Percentiles rank a stretch among this genome's conserved stretches.
Conservation (phyloP, 371 early-diverging fungal species). For the Zopfochytrium polystomum region DNA sequence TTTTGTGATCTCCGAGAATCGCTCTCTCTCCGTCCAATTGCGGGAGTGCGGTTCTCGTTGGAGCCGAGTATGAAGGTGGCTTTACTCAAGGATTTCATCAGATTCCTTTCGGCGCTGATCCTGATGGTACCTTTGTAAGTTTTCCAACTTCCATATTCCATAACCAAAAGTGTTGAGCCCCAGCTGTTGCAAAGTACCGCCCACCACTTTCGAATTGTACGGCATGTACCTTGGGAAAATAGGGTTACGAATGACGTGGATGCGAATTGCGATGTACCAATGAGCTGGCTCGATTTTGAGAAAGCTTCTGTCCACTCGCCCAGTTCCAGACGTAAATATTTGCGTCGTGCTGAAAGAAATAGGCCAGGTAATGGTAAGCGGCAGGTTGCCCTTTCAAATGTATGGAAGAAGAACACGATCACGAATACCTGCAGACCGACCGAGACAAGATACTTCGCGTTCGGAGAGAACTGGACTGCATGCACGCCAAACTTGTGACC, state of each 20-base stretch:
- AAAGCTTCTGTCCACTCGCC: slow-evolving; percentile 63
- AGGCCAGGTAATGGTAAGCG: too few species aligned
- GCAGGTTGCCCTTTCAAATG: too few species aligned
- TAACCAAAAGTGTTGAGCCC: slow-evolving; percentile 74
- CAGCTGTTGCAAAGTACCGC: slow-evolving; percentile 74
- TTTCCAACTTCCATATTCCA: slow-evolving; percentile 64
- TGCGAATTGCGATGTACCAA: neutral
- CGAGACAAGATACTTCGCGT: slow-evolving; percentile 69
- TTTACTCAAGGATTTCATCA: neutral
- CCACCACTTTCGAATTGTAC: slow-evolving; percentile 68
- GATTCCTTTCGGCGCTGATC: neutral
- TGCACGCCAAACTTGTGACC: slow-evolving; percentile 81
- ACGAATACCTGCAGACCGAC: too few species aligned
- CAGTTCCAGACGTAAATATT: slow-evolving; percentile 81
- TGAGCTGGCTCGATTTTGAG: slow-evolving; percentile 66
- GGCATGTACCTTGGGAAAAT: slow-evolving; percentile 36
- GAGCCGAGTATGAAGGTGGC: neutral
- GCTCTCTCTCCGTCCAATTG: slow-evolving; percentile 74
- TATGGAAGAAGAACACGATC: too few species aligned
- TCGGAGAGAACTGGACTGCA: slow-evolving; percentile 70
- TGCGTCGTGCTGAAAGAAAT: slow-evolving; percentile 83
- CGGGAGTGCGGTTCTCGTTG: slow-evolving; percentile 34
- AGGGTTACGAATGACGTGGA: slow-evolving; percentile 1
- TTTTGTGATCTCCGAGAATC: slow-evolving; percentile 64
- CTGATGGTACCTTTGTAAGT: neutral